Base-by-base conservation (phyloP, 2,329 filamentous ascomycete genomes). In the Amylocarpus encephaloides region DNA sequence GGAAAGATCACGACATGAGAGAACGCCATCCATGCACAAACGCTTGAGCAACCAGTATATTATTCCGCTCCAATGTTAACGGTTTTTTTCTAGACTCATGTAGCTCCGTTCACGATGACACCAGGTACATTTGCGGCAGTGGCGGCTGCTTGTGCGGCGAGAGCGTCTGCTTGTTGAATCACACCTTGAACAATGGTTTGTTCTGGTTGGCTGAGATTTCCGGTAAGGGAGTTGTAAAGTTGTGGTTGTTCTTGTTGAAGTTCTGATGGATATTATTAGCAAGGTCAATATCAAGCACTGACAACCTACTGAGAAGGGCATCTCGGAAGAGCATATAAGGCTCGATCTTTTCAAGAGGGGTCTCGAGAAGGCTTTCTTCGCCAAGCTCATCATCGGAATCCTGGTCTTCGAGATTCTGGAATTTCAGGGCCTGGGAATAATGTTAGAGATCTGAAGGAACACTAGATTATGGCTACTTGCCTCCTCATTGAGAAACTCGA, bases 401-500 rank as follows among this genome's bases (percentile, higher is more conserved):
- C 22, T 84, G 82, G 13, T 79, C 78, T 30, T 79, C 76, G 26
- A 85, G 77, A 15, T 83, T 79, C 56, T 85, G 83, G 67, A 93
- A 92, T 67, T 93, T 94, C 62, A 89, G 84, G 11, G 90, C 89
- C 83, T 88, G 58, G 10, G 35, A 43, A 54, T 41, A 57, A 49
- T 35, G 48, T n/a, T 46, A 16, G 15, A 16, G 39, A 22, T 18
- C 10, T 5, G 5, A 10, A 50, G 19, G 42, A 11, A 42, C 34
- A 13, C 30, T 26, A 26, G 22, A 34, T 30, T 32, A 19, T 30
- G 12, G 15, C 12, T 16, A 63, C 75, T 67, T 66, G 84, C 86
- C 75, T 97, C 92, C 67, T 94, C 87, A 61, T 92, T 94, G 26
- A 98, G 72, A 73, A 98, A 98, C 59, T 97, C 91, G 42, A 98